Base-by-base conservation (phyloP, 495 filamentous ascomycete species). In the Talaromyces thailandensis region DNA sequence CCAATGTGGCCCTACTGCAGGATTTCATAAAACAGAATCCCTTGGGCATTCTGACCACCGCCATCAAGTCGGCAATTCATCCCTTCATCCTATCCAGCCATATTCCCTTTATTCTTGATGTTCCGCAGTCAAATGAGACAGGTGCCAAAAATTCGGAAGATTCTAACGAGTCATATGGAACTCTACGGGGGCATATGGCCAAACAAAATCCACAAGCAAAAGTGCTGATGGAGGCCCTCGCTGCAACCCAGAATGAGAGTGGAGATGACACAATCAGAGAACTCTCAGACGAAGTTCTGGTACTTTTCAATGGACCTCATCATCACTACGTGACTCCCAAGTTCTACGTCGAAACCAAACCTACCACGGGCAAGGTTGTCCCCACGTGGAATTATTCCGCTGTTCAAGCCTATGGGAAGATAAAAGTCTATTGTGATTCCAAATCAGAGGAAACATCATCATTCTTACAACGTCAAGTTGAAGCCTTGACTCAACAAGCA, bases 361-460 rank as follows among this genome's bases (percentile, higher is more conserved):
- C 79, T 1, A 67, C 58, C 3, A 82, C 77, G 0, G 81, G 75
- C 5, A 86, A 85, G 63, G 82, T 86, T 1, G 83, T 84, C 3
- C 82, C 82, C 1, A 87, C 84, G 5, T 86, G 84, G 84, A 82
- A 85, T 65, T 87, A 86, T 63, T 68, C 81, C 1, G 83, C 82
- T 11, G 83, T 77, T 0, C 81, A 85, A 58, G 79, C 74, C 6
- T 85, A 85, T 65, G 83, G 84, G 11, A 75, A 68, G 0, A 73
- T 75, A 4, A 77, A 62, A 0, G 69, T 87, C 21, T 82, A 73
- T 63, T 73, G 70, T 61, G 78, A 84, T 60, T 59, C 72, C 0
- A 69, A 70, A 16, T 59, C 70, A 2, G 60, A 64, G 1, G 69
- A 73, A 18, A 76, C 79, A 26, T 66, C 68, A 2, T 52, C 58